A percentile compares a stretch with the other conserved stretches of the same genome.
Evolutionary conservation across 352 stramenopile genomes (phyloP).

Genomic region (Phytophthora gonapodyides): DNA sequence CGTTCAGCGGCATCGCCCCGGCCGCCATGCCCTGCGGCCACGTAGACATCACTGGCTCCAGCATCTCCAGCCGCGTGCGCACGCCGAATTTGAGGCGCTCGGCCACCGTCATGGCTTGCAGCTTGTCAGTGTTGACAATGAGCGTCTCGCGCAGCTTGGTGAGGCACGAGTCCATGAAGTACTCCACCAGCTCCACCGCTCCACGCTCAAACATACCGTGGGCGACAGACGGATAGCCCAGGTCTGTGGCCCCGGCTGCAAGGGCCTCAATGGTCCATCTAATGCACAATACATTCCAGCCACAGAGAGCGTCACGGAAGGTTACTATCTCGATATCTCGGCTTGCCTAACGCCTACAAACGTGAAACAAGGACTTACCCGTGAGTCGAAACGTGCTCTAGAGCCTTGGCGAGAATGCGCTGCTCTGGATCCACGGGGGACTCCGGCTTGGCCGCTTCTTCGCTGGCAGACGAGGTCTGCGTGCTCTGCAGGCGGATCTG

Average conservation of each 20-base stretch:
- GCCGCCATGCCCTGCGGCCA: slow-evolving; percentile 85
- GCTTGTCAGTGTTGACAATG: slow-evolving; percentile 57
- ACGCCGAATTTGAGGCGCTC: slow-evolving; percentile 86
- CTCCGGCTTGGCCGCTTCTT: slow-evolving; percentile 24
- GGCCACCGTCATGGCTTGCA: slow-evolving; percentile 72
- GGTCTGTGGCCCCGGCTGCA: slow-evolving; percentile 65
- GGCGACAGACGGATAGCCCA: slow-evolving; percentile 76
- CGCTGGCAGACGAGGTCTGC: slow-evolving; percentile 13
- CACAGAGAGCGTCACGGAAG: slow-evolving; percentile 7
- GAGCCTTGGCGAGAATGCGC: slow-evolving; percentile 57
- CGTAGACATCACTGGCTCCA: slow-evolving; percentile 57
- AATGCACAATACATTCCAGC: slow-evolving; percentile 5
- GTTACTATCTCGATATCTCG: slow-evolving; percentile 14
- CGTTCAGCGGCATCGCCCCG: slow-evolving; percentile 77
- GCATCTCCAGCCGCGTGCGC: slow-evolving; percentile 65
- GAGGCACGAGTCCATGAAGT: slow-evolving; percentile 84
- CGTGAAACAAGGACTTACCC: slow-evolving; percentile 40
- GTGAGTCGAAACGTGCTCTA: slow-evolving; percentile 49
- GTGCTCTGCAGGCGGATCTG: slow-evolving; percentile 32
- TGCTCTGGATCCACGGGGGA: slow-evolving; percentile 46
- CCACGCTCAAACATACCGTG: slow-evolving; percentile 84
- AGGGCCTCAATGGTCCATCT: slow-evolving; percentile 83
- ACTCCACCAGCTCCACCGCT: slow-evolving; percentile 80
- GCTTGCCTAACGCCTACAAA: slow-evolving; percentile 11
- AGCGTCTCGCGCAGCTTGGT: slow-evolving; percentile 62